Evolutionary conservation across 805 yeast species (phyloP).

Genomic region (Candida xiaguanensis): DNA sequence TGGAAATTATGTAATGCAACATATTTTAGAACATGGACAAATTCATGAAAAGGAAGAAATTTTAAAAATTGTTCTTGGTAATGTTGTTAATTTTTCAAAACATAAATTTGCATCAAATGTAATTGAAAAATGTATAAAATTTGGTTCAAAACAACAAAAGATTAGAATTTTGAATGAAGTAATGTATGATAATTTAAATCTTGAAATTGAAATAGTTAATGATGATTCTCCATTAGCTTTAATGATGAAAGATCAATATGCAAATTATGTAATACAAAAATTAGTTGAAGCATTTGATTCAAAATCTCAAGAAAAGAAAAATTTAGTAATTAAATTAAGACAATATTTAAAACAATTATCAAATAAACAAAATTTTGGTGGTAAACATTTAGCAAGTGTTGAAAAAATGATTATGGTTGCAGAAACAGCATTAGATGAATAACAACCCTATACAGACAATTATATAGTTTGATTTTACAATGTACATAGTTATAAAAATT

Average conservation of each 20-base stretch:
- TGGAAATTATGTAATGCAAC: slow-evolving; percentile 97
- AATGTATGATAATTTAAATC: slow-evolving; percentile 48
- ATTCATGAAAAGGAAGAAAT: slow-evolving; percentile 57
- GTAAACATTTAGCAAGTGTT: slow-evolving; percentile 80
- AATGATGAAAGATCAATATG: slow-evolving; percentile 98
- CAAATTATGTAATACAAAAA: slow-evolving; percentile 95
- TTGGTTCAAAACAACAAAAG: slow-evolving; percentile 64
- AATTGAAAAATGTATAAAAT: slow-evolving; percentile 86
- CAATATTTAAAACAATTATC: slow-evolving; percentile 75
- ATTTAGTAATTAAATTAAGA: slow-evolving; percentile 70
- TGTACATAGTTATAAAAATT: neutral
- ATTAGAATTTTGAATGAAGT: slow-evolving; percentile 63
- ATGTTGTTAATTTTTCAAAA: slow-evolving; percentile 79
- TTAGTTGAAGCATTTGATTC: slow-evolving; percentile 74
- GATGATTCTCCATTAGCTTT: slow-evolving; percentile 72
- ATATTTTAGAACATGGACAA: slow-evolving; percentile 83
- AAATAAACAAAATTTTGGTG: slow-evolving; percentile 64
- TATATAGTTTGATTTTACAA: neutral
- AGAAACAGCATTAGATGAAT: slow-evolving; percentile 6
- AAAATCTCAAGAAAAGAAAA: slow-evolving; percentile 58
- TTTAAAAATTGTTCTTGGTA: slow-evolving; percentile 62
- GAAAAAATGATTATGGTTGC: slow-evolving; percentile 48
- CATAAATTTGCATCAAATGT: slow-evolving; percentile 98
- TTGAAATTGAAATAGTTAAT: slow-evolving; percentile 43
- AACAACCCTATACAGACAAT: too few relatives aligned